Evolutionary conservation across 441 rosid species (phyloP), one percentile per base, ranked within the genome.

Genomic region (Cnidoscolus chayamansa): DNA sequence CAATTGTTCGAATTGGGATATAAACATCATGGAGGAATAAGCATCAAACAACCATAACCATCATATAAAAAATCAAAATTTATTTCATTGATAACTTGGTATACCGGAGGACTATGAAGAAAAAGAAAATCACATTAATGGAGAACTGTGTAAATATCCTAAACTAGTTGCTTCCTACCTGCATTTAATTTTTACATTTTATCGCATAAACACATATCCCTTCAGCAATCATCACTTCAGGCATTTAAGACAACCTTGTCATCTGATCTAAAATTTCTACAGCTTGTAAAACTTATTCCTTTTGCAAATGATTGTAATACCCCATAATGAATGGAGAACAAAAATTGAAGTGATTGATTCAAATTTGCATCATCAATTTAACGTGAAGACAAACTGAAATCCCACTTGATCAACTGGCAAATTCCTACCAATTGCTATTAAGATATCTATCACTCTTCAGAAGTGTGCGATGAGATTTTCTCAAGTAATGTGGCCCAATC

Each of bases 401-500:
- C 43, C 61, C 45, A 35, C 58, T 62, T 73, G 66, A 69, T 71
- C 67, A 58, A 35, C 37, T 13, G 68, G 68, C 10, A 16, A 55
- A 58, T 20, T 0, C 70, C 70, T 69, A 68, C 47, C 57, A 65
- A 16, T 66, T 62, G 15, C 65, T 48, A 43, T 45, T 25, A 71
- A 61, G 60, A 35, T 72, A 51, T 74, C 62, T n/a, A 60, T 80
- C 77, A 78, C 74, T 83, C 85, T 72, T 87, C 87, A 1, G 61
- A 85, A 72, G 83, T 76, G 63, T 69, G 70, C 37, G 68, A 73
- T 49, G 81, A 78, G 58, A 93, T 80, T 78, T 85, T 91, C 84
- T 91, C 99, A 10, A 88, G 87, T 62, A 91, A 89, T 55, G 67
- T 66, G 15, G 95, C 68, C 98, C 97, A 90, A 59, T 87, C 85